Percentiles rank a stretch among this genome's conserved stretches.
phyloP scores from a whole-genome alignment of 345 rosid genomes.

The Eucalyptus erythrocorys region DNA sequence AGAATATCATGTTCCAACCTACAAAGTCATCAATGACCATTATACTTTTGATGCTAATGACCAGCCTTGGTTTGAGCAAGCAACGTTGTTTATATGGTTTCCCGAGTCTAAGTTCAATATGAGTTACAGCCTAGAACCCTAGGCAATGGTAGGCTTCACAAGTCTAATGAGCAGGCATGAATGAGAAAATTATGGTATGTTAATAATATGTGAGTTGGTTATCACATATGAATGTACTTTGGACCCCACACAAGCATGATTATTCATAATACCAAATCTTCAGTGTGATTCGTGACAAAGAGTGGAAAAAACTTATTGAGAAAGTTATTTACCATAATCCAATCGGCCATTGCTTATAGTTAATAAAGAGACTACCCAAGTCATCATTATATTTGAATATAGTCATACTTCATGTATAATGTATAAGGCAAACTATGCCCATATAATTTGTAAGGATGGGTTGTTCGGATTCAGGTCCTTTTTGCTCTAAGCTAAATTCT shows the following conservation, averaged over 20 bases:
- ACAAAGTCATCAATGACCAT: background rate
- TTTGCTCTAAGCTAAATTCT: background rate
- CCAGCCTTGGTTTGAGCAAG: background rate
- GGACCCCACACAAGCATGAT: background rate
- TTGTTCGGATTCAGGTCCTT: background rate
- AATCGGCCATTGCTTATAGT: background rate
- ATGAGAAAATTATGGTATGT: background rate
- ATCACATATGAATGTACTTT: background rate
- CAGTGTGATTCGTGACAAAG: background rate
- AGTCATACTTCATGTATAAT: background rate
- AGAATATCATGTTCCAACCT: constrained; percentile 68
- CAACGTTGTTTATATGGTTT: background rate
- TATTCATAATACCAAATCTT: background rate
- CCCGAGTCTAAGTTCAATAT: background rate
- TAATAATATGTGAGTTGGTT: background rate
- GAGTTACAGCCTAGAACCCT: background rate
- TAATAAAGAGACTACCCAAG: background rate
- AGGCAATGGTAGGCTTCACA: background rate
- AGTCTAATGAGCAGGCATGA: background rate
- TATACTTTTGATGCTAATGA: background rate
- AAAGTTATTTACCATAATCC: constrained; percentile 44
- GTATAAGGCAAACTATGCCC: background rate
- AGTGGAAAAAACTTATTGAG: background rate
- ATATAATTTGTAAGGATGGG: background rate
- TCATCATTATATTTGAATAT: background rate